These are phyloP conservation scores for Sporothrix brasiliensis DNA, from an alignment of 2,329 filamentous ascomycete species.

Conservation along the genomic window DNA sequence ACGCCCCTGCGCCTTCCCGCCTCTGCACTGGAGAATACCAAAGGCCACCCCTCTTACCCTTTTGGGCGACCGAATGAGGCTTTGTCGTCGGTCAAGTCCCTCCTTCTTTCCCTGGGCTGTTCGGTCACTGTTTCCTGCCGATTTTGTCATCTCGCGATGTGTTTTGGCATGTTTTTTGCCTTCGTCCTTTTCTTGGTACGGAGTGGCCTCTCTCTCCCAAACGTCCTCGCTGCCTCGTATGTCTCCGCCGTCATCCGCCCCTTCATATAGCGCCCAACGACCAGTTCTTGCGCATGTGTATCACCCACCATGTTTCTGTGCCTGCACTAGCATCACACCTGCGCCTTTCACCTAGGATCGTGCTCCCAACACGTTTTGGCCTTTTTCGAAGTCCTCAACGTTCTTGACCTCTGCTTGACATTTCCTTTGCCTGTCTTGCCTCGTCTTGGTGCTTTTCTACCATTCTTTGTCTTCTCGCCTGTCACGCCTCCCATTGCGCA, in stretches of 20 bases:
- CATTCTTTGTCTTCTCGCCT: neutral
- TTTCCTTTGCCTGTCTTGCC: neutral
- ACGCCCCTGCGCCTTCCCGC: constrained; percentile 16
- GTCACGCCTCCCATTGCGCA: neutral
- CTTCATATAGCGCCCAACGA: neutral
- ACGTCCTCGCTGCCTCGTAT: neutral
- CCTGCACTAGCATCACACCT: constrained; percentile 19
- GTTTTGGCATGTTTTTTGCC: neutral
- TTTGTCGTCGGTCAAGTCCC: constrained; percentile 31
- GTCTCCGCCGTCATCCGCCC: neutral
- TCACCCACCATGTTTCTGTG: constrained; percentile 22
- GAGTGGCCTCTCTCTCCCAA: neutral
- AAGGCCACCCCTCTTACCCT: constrained; percentile 32
- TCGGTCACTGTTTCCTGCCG: constrained; percentile 28
- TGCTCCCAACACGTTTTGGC: neutral
- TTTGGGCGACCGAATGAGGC: constrained; percentile 35
- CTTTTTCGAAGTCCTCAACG: neutral
- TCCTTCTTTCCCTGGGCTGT: constrained; percentile 29
- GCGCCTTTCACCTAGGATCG: constrained; percentile 7
- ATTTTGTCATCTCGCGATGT: constrained; percentile 29
- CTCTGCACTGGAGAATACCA: neutral
- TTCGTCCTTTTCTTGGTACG: neutral
- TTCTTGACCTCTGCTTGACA: neutral
- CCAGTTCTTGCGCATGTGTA: neutral
- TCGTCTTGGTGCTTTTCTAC: neutral